Evolutionary conservation across 306 rosid species (phyloP).

Genomic region (Medicago truncatula): MtrunA17r5.0-ANR NC_053046.1:42462001-42462500

Average conservation of each 20-base stretch:
- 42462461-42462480: constrained; percentile 43
- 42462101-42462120: background rate
- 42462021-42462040: too few relatives aligned
- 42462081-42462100: background rate
- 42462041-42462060: too few relatives aligned
- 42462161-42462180: background rate
- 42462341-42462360: background rate
- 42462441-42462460: constrained; percentile 49
- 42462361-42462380: background rate
- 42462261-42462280: too few relatives aligned
- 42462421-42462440: constrained; percentile 37
- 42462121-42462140: background rate
- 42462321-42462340: constrained; percentile 5
- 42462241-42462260: background rate
- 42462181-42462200: background rate
- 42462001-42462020: too few relatives aligned
- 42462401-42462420: constrained; percentile 34
- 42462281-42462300: too few relatives aligned
- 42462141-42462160: background rate
- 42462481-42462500: constrained; percentile 47
- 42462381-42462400: background rate
- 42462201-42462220: background rate
- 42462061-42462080: background rate
- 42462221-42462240: background rate
- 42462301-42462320: background rate